phyloP scores from a whole-genome alignment of 2,329 filamentous ascomycete species.

The Pezicula neosporulosa region DNA sequence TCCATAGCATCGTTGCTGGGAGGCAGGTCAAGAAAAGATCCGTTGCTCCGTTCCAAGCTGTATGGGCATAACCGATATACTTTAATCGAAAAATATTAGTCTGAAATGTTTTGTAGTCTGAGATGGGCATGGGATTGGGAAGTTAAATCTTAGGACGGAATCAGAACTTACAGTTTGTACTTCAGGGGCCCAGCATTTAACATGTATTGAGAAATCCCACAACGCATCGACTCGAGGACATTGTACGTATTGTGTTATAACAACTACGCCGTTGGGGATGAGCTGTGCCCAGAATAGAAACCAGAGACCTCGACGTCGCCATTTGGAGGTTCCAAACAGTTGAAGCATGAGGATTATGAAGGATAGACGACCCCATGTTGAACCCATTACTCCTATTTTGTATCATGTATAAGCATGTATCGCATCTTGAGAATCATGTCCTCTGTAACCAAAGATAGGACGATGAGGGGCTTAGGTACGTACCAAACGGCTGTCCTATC shows the following conservation, averaged over 20 bases:
- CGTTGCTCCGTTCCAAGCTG: conserved; percentile 1
- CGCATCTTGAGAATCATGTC: too few species aligned
- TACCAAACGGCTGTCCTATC: background rate
- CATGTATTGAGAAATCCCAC: background rate
- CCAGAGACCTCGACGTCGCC: background rate
- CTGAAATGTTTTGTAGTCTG: background rate
- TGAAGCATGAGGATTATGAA: conserved; percentile 2
- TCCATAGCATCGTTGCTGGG: conserved; percentile 11
- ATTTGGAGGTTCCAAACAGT: background rate
- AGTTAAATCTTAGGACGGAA: too few species aligned
- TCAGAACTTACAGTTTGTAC: background rate
- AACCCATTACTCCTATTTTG: background rate
- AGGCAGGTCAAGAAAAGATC: conserved; percentile 14
- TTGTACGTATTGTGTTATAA: background rate
- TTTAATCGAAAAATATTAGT: background rate
- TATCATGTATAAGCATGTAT: too few species aligned
- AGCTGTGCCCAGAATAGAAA: background rate
- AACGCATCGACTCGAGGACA: background rate
- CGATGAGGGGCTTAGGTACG: background rate
- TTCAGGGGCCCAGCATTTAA: background rate
- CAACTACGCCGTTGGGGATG: background rate
- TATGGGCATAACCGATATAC: background rate
- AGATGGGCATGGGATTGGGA: too few species aligned
- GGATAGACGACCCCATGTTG: background rate
- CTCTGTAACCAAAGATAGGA: too few species aligned